Evolutionary conservation across 2,329 filamentous ascomycete species (phyloP).

Genomic region (Trichophyton simii): DNA sequence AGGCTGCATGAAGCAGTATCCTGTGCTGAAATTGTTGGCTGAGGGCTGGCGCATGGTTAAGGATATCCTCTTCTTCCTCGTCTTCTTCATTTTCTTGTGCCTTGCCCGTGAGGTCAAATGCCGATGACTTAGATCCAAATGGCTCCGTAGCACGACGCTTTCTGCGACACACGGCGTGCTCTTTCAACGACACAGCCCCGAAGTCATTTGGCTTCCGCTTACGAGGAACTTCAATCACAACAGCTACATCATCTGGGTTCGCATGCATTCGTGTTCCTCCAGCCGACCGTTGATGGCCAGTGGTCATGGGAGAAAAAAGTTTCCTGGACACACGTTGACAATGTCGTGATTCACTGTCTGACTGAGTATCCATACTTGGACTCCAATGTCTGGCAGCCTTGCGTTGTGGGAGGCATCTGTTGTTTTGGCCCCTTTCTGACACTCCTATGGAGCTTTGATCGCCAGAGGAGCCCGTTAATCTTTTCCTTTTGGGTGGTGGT

Average conservation of each 20-base stretch:
- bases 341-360: neutral
- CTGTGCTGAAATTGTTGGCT: neutral
- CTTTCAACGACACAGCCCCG: neutral
- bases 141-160: neutral
- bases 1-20: neutral
- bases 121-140: neutral
- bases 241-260: neutral
- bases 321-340: neutral
- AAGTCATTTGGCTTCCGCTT: neutral
- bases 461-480: neutral
- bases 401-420: neutral
- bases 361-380: neutral
- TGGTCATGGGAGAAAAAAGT: neutral
- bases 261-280: neutral
- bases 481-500: neutral
- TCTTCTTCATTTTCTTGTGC: neutral
- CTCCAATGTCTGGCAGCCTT: neutral
- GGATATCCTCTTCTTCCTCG: conserved; percentile 10
- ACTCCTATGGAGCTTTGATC: neutral
- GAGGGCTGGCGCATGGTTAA: conserved; percentile 6
- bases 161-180: neutral
- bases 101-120: neutral
- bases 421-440: neutral
- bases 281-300: neutral
- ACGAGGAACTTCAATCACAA: conserved; percentile 6